Percentiles rank a stretch among this genome's conserved stretches.
Conservation (phyloP, 129 eudicot species). For the Centaurea solstitialis region DNA sequence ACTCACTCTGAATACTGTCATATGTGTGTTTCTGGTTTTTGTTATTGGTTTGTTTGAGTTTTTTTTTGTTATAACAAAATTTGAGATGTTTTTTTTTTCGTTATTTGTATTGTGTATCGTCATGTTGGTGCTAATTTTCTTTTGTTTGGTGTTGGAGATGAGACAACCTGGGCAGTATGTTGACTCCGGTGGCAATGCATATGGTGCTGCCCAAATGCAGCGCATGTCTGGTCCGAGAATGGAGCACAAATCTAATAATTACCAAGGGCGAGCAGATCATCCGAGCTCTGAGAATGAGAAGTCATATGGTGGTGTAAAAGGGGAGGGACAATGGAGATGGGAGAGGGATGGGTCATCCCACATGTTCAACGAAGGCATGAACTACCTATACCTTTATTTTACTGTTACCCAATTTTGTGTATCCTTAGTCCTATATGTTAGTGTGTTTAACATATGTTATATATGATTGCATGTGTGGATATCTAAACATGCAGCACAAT, state of each 20-base stretch:
- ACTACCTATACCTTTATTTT: not conserved
- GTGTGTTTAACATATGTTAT: not conserved
- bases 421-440: not conserved
- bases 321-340: slow-evolving; percentile 62
- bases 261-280: slow-evolving; percentile 45
- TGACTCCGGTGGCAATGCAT: slow-evolving; percentile 48
- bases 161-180: slow-evolving; percentile 51
- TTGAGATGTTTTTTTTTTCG: not conserved
- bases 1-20: not conserved
- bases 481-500: not conserved
- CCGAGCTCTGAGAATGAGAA: slow-evolving; percentile 39
- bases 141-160: slow-evolving; percentile 32
- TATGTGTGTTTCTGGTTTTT: not conserved
- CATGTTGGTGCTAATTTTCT: slow-evolving; percentile 15
- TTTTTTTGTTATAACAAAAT: not conserved
- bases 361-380: slow-evolving; percentile 49
- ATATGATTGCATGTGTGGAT: not conserved
- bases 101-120: not conserved
- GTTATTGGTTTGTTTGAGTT: not conserved
- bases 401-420: not conserved
- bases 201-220: slow-evolving; percentile 44
- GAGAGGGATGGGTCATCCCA: slow-evolving; percentile 65
- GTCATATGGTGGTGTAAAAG: slow-evolving; percentile 45
- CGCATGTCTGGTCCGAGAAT: slow-evolving; percentile 55
- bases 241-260: slow-evolving; percentile 47